Base-by-base conservation (phyloP, 768 basidiomycete species). In the Amanita jacksonii region DNA sequence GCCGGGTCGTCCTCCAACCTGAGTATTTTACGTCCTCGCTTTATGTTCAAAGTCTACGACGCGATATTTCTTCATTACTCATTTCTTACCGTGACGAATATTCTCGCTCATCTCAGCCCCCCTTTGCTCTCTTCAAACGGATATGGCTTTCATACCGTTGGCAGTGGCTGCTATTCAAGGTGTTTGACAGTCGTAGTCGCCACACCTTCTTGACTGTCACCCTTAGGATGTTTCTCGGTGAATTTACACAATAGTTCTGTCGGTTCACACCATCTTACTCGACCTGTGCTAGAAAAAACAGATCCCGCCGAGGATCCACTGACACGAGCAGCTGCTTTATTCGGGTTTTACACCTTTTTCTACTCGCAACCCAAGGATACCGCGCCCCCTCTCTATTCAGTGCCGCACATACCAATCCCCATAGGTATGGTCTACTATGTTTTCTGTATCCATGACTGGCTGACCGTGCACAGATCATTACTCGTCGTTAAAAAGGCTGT, bases 1-100 rank as follows among this genome's bases (percentile, higher is more conserved):
- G 85, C 8, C 74, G 79, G 18, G 58, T 80, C 49, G 62, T 73
- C 30, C 61, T 89, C 8, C 86, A 88, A 53, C 85, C 84, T 1
- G 65, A 69, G 15, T 89, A 83, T 59, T 90, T 86, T 56, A 82
- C 85, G 0, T 88, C 85, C 3, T 84, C 83, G 0, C 54, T 81
- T 18, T 90, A 80, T 58, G 76, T 86, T 7, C 61, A 73, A 15
- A 64, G 76, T 10, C 66, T 85, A 16, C 73, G 81, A 2, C 70
- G 76, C 22, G 87, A 91, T 58, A 68, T 89, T 22, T 59, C 66
- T 2, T 54, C 52, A 3, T 70, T 91, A 18, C 58, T 79, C 3
- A 54, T 63, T n/a, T 51, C 60, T 8, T 89, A 75, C 50, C 60
- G 71, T 22, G 69, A 74, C n/a, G 62, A 63, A 27, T 79, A 75